phyloP scores from a whole-genome alignment of 2,329 filamentous ascomycete species.

The Fusarium equiseti region DNA sequence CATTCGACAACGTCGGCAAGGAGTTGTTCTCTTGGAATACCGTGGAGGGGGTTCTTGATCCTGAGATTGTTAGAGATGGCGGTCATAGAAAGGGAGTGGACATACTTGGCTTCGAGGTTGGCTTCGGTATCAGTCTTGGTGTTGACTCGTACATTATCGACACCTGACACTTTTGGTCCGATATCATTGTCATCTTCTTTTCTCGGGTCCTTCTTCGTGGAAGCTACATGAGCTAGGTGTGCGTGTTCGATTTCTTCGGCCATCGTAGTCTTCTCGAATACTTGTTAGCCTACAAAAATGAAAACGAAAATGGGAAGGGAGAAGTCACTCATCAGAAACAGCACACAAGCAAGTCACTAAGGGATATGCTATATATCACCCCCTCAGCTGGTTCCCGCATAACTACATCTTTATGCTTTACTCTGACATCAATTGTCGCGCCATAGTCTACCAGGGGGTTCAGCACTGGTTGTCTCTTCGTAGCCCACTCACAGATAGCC shows the following conservation, averaged over 20 bases:
- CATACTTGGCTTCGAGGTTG: neutral
- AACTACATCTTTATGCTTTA: neutral
- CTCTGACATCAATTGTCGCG: neutral
- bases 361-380: neutral
- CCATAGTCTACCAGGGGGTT: neutral
- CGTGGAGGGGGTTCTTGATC: constrained; percentile 61
- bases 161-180: neutral
- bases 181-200: neutral
- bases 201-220: neutral
- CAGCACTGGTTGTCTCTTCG: neutral
- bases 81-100: too few species aligned
- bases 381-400: neutral
- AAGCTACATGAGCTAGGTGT: neutral
- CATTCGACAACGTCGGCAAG: constrained; percentile 68
- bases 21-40: constrained; percentile 64
- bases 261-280: neutral
- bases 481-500: neutral
- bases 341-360: neutral
- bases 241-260: neutral
- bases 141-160: neutral
- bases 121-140: neutral
- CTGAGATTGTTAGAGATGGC: neutral
- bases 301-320: too few species aligned
- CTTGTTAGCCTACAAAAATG: neutral
- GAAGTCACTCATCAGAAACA: neutral